Evolutionary conservation across 192 early-diverging fungal genomes (phyloP), one percentile per base, ranked within the genome.

Genomic region (Chytriomyces sp.): DNA sequence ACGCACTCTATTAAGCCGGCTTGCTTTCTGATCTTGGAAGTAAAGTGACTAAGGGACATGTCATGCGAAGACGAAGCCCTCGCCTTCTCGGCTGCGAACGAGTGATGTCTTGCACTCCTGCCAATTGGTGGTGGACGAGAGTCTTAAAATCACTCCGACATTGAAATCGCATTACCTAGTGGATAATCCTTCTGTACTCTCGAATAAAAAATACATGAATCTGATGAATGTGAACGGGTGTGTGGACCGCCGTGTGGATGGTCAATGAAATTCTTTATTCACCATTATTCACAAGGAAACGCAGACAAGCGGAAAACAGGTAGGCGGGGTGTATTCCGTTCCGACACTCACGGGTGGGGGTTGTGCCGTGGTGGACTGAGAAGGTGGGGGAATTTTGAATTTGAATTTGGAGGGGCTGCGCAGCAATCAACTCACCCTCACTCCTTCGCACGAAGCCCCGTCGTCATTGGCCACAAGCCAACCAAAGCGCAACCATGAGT

Each of bases 1-100:
- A n/a, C 58, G 58, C 58, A 32, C 58, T 30, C 58, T 60, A 60
- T 60, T 60, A 60, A 60, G 58, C 58, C 58, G 58, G 58, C 58
- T 22, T 14, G 33, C 31, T 60, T 60, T 36, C 37, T 60, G 58
- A 60, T 17, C 8, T 60, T 60, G 37, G 58, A 60, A 60, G 22
- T 12, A 5, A 33, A 22, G 58, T 60, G 58, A 60, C 58, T 60
- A 60, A 60, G 58, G 58, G 58, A 32, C 7, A 28, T 56, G 54
- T 56, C 58, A 60, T 32, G 58, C 58, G 58, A 60, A 60, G 22
- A 60, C 10, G 8, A 60, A 60, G 54, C 54, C 30, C 25, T 30
- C 58, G 54, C 32, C 32, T 22, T 60, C 33, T 30, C 6, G 32
- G 58, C 58, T 33, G 58, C 58, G 8, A 28, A 56, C 7, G 54